A percentile compares a stretch with the other conserved stretches of the same genome.
phyloP scores from a whole-genome alignment of 2,329 filamentous ascomycete genomes.

The Trichoderma brevicompactum region DNA sequence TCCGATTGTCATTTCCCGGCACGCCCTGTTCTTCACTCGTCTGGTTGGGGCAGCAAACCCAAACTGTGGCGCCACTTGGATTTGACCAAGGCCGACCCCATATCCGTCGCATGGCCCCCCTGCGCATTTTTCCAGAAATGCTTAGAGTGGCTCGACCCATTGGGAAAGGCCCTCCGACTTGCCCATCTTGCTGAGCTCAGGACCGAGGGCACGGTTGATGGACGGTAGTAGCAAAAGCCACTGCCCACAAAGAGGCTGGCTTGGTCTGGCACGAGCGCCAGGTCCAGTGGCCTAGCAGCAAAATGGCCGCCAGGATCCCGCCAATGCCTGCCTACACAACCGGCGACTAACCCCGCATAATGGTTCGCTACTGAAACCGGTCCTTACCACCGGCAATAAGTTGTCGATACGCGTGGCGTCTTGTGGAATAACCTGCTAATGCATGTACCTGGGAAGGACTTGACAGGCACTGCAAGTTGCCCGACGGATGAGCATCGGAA shows the following conservation, averaged over 20 bases:
- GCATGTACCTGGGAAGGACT: slow-evolving; percentile 14
- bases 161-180: slow-evolving; percentile 27
- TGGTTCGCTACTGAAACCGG: slow-evolving; percentile 26
- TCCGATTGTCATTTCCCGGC: slow-evolving; percentile 23
- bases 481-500: slow-evolving; percentile 22
- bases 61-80: slow-evolving; percentile 29
- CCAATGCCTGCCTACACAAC: slow-evolving; percentile 1
- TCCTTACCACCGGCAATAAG: slow-evolving; percentile 25
- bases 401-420: slow-evolving; percentile 25
- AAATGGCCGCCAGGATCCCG: slow-evolving; percentile 21
- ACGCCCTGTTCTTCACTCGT: slow-evolving; percentile 22
- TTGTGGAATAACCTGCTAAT: slow-evolving; percentile 8
- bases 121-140: slow-evolving; percentile 19
- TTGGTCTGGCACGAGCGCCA: slow-evolving; percentile 13
- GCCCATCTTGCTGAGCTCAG: slow-evolving; percentile 26
- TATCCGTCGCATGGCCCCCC: slow-evolving; percentile 29
- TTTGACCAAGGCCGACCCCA: slow-evolving; percentile 16
- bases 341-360: slow-evolving; percentile 28
- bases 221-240: slow-evolving; percentile 13
- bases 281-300: slow-evolving; percentile 1
- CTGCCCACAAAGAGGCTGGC: slow-evolving; percentile 15
- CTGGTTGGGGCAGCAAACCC: slow-evolving; percentile 24
- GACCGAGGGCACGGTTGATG: slow-evolving; percentile 22
- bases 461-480: slow-evolving; percentile 15
- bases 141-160: slow-evolving; percentile 18